Conservation (phyloP, 1,284 basidiomycete genomes). For the Sporisorium exsertum region DNA sequence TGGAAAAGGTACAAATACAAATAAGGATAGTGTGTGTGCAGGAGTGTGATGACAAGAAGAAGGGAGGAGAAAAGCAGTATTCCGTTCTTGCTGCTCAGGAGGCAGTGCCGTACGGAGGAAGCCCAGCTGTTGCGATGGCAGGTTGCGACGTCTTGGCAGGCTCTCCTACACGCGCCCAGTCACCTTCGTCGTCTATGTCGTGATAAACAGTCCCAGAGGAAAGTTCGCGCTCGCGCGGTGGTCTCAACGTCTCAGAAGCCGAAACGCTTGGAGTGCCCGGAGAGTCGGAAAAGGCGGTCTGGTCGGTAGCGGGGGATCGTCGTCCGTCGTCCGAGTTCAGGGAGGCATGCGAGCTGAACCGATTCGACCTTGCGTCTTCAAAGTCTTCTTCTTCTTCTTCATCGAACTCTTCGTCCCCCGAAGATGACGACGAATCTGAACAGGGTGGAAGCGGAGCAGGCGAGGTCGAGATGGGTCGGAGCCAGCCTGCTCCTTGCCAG, state of each 20-base stretch:
- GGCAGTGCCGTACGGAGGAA: constrained; percentile 10
- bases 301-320: constrained; percentile 25
- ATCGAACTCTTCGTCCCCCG: constrained; percentile 17
- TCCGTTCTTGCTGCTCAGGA: not conserved
- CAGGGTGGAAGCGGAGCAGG: constrained; percentile 22
- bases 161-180: constrained; percentile 2
- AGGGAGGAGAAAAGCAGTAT: too few relatives aligned
- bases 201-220: constrained; percentile 35
- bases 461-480: constrained; percentile 32
- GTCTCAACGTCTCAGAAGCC: not conserved
- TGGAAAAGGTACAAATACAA: not conserved
- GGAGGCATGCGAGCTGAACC: constrained; percentile 7
- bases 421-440: constrained; percentile 12
- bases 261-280: constrained; percentile 7
- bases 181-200: constrained; percentile 20
- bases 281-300: constrained; percentile 17
- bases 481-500: constrained; percentile 54
- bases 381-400: constrained; percentile 15
- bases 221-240: constrained; percentile 20
- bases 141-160: not conserved
- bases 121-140: not conserved
- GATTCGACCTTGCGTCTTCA: constrained; percentile 3
- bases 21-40: not conserved
- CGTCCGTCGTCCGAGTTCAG: constrained; percentile 28
- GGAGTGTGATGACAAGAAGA: too few relatives aligned